Conservation (phyloP, 2,329 filamentous ascomycete genomes). For the Aspergillus floridensis region DNA sequence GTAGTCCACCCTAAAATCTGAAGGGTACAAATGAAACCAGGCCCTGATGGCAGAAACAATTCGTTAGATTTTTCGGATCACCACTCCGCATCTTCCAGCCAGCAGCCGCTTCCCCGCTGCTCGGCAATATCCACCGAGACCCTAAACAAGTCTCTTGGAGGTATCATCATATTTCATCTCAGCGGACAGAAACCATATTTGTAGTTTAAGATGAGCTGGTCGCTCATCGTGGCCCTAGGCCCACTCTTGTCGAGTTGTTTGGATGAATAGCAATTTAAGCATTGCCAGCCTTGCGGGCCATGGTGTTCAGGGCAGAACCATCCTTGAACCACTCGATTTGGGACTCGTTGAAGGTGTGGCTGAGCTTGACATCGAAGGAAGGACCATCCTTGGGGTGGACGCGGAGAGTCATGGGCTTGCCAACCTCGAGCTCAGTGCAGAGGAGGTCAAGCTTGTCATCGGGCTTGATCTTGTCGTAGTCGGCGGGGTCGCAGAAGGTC, state of each 20-base stretch:
- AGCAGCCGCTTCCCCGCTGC: constrained; percentile 19
- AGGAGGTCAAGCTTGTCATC: constrained; percentile 89
- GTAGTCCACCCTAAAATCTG: constrained; percentile 34
- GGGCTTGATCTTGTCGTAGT: constrained; percentile 95
- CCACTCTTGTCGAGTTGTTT: neutral
- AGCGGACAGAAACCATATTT: constrained; percentile 21
- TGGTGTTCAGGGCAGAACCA: constrained; percentile 94
- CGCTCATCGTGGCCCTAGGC: constrained; percentile 5
- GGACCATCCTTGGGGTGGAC: constrained; percentile 88
- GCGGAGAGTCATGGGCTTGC: constrained; percentile 85
- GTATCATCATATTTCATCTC: constrained; percentile 12
- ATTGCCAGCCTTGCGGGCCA: constrained; percentile 67
- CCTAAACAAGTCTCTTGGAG: neutral
- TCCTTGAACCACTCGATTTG: constrained; percentile 99
- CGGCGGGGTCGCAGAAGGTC: constrained; percentile 88
- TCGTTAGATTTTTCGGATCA: constrained; percentile 36
- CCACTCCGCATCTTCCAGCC: constrained; percentile 31
- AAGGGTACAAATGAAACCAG: constrained; percentile 24
- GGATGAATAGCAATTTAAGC: constrained; percentile 22
- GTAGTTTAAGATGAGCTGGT: constrained; percentile 23
- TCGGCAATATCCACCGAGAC: constrained; percentile 8
- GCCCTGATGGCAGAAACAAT: constrained; percentile 30
- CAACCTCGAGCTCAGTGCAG: constrained; percentile 84
- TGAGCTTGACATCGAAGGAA: constrained; percentile 76
- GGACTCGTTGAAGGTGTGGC: constrained; percentile 96